phyloP scores from a whole-genome alignment of 2,329 filamentous ascomycete species.

The Trichocomaceae sp. region DNA sequence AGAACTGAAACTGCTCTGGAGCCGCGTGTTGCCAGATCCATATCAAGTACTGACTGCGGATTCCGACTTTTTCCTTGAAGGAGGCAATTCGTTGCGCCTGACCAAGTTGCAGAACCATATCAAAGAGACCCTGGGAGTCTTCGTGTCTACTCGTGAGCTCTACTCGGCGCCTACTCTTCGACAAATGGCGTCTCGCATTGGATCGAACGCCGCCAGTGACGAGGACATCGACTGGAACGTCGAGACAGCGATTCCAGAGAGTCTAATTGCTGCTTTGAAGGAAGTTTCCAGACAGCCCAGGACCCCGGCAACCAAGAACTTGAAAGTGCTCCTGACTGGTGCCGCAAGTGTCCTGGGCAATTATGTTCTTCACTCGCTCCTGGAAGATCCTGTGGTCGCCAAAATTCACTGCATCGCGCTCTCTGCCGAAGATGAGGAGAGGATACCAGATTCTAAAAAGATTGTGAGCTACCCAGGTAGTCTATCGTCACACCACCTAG shows the following conservation, averaged over 20 bases:
- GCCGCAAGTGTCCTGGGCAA: constrained; percentile 34
- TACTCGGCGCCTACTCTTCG: constrained; percentile 18
- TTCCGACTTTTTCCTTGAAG: constrained; percentile 29
- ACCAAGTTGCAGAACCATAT: constrained; percentile 11
- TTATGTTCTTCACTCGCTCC: constrained; percentile 34
- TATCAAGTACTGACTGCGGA: background rate
- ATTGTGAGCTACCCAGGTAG: constrained; percentile 33
- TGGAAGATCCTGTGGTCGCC: constrained; percentile 24
- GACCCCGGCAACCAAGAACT: background rate
- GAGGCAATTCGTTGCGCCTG: constrained; percentile 30
- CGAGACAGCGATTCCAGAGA: constrained; percentile 26
- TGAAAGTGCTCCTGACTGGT: constrained; percentile 23
- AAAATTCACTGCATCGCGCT: constrained; percentile 42
- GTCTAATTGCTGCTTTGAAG: background rate
- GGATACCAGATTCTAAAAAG: constrained; percentile 21
- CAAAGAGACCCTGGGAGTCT: constrained; percentile 19
- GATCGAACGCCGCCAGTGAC: background rate
- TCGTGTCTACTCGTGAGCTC: constrained; percentile 18
- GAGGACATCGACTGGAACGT: constrained; percentile 33
- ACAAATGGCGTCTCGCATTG: constrained; percentile 7
- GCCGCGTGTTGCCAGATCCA: constrained; percentile 3
- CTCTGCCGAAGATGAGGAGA: constrained; percentile 4
- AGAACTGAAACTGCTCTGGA: constrained; percentile 20
- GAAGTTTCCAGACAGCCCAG: background rate
- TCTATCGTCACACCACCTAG: constrained; percentile 31